These are phyloP conservation scores for Cladosporium colombiae DNA, from an alignment of 2,329 filamentous ascomycete species.

Conservation along the genomic window DNA sequence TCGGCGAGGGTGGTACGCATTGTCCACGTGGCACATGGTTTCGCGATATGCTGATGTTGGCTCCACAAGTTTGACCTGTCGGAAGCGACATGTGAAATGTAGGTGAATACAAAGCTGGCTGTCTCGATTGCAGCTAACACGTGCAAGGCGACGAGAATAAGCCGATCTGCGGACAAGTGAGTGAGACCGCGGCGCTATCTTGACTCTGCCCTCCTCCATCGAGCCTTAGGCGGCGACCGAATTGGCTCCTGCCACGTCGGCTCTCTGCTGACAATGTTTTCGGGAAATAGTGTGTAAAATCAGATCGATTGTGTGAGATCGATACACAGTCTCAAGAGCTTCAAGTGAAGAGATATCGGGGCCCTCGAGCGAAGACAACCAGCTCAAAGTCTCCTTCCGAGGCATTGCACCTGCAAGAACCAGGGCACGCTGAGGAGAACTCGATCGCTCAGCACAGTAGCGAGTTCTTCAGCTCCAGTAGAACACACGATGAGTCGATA, in stretches of 20 bases:
- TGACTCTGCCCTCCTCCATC: not conserved
- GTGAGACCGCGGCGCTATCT: not conserved
- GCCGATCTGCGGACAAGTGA: constrained; percentile 14
- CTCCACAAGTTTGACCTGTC: constrained; percentile 10
- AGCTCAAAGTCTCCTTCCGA: not conserved
- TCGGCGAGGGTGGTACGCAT: constrained; percentile 8
- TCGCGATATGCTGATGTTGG: constrained; percentile 1
- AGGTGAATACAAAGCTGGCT: constrained; percentile 9
- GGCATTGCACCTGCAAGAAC: constrained; percentile 1
- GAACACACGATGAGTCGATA: not conserved
- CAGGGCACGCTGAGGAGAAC: constrained; percentile 4
- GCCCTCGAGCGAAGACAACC: constrained; percentile 3
- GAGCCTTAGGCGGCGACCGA: not conserved
- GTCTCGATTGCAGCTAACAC: constrained; percentile 10
- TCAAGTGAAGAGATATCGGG: constrained; percentile 7
- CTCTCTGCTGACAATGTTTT: constrained; percentile 7
- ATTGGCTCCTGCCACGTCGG: not conserved
- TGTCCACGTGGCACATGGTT: not conserved
- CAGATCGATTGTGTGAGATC: constrained; percentile 8
- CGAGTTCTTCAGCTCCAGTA: constrained; percentile 3
- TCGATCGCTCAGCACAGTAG: not conserved
- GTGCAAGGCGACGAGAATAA: constrained; percentile 4
- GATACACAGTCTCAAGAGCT: constrained; percentile 11
- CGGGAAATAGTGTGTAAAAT: constrained; percentile 11
- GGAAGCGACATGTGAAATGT: constrained; percentile 11